Evolutionary conservation across 179 eudicot genomes (phyloP).

Genomic region (Beta macrorhiza): DNA sequence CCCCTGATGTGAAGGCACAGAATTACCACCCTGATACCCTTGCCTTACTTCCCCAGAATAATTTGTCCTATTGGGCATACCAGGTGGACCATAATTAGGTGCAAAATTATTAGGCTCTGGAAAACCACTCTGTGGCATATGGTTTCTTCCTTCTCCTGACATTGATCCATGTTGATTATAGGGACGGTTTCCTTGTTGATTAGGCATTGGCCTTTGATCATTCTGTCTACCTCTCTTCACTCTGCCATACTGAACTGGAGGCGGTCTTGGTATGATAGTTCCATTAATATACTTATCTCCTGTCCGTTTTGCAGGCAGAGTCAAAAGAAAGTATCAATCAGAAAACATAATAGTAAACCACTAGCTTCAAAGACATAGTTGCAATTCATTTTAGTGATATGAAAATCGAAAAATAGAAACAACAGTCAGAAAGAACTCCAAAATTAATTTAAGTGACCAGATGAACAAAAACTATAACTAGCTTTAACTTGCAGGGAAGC

Average conservation of each 20-base stretch:
- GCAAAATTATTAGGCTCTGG: conserved; percentile 9
- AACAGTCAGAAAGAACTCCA: background rate
- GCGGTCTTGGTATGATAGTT: conserved; percentile 82
- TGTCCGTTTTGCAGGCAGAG: conserved; percentile 30
- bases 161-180: conserved; percentile 19
- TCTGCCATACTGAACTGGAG: conserved; percentile 81
- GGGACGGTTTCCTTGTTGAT: conserved; percentile 27
- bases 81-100: conserved; percentile 35
- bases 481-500: background rate
- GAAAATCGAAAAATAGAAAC: background rate
- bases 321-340: background rate
- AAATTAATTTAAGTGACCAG: background rate
- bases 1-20: conserved; percentile 44
- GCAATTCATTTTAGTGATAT: background rate
- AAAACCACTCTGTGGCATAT: conserved; percentile 18
- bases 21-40: conserved; percentile 31
- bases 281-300: conserved; percentile 96
- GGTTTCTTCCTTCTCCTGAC: conserved; percentile 20
- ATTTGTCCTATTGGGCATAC: conserved; percentile 26
- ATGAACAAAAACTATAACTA: background rate
- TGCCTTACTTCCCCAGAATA: conserved; percentile 36
- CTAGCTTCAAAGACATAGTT: no score
- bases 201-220: conserved; percentile 35
- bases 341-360: background rate
- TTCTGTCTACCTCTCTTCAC: conserved; percentile 30